Percentiles rank a stretch among this genome's conserved stretches.
Evolutionary conservation across 768 basidiomycete genomes (phyloP).

Genomic region (Termitomyces sp.): DNA sequence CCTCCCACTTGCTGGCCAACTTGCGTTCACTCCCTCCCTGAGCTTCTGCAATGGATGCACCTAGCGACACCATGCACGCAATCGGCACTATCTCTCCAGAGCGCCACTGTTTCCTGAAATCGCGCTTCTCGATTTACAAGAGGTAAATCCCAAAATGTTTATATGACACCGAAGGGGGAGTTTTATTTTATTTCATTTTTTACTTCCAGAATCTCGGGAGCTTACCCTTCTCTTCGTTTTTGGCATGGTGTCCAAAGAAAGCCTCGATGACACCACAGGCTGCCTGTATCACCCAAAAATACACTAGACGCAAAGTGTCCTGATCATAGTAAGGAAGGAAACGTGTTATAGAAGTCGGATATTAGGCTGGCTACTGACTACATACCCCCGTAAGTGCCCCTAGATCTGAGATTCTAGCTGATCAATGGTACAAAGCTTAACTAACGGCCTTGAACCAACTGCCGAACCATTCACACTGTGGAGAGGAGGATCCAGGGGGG

Average conservation of each 20-base stretch:
- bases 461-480: background rate
- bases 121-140: constrained; percentile 1
- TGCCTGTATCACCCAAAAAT: background rate
- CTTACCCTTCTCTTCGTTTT: background rate
- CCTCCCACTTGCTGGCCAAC: constrained; percentile 9
- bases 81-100: constrained; percentile 4
- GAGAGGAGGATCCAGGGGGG: background rate
- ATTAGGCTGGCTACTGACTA: background rate
- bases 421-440: constrained; percentile 8
- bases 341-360: constrained; percentile 1
- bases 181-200: too few species aligned
- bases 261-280: background rate
- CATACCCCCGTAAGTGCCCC: background rate
- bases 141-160: constrained; percentile 13
- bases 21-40: too few species aligned
- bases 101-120: constrained; percentile 9
- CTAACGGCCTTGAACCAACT: background rate
- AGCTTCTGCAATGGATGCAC: constrained; percentile 5
- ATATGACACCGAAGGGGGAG: constrained; percentile 11
- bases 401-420: constrained; percentile 5
- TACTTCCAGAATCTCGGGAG: constrained; percentile 8
- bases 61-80: background rate
- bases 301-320: background rate
- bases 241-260: background rate
- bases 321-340: background rate